A percentile compares a stretch with the other conserved stretches of the same genome.
Evolutionary conservation across 1,284 basidiomycete species (phyloP).

Genomic region (Ceratobasidium theobromae): DNA sequence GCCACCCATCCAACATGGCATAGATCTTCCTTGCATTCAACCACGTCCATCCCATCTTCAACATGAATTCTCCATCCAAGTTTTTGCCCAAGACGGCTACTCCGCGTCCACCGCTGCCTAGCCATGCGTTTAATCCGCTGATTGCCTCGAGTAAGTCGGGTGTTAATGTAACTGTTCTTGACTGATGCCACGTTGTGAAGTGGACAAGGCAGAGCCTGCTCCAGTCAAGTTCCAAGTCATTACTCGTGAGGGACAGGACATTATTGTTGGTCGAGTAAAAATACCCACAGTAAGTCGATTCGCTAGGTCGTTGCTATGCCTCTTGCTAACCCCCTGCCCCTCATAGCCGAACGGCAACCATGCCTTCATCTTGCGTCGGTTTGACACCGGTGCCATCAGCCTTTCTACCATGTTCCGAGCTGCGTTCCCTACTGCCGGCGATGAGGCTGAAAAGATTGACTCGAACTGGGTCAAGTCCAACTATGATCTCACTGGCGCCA

Average conservation of each 20-base stretch:
- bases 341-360: constrained; percentile 63
- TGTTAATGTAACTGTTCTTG: neutral
- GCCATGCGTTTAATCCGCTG: constrained; percentile 28
- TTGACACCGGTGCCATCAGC: constrained; percentile 93
- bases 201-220: constrained; percentile 17
- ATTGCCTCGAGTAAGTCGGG: constrained; percentile 30
- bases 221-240: constrained; percentile 83
- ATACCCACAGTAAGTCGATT: constrained; percentile 73
- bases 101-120: constrained; percentile 34
- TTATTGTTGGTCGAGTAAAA: constrained; percentile 90
- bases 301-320: constrained; percentile 3
- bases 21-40: constrained; percentile 20
- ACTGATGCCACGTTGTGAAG: constrained; percentile 27
- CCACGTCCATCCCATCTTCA: constrained; percentile 13
- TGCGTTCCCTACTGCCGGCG: constrained; percentile 84
- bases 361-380: constrained; percentile 93
- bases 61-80: constrained; percentile 24
- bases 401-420: constrained; percentile 98
- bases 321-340: constrained; percentile 11
- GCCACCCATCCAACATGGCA: neutral
- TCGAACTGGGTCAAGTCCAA: constrained; percentile 81
- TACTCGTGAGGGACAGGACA: constrained; percentile 77
- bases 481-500: constrained; percentile 79
- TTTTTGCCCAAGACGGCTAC: constrained; percentile 8
- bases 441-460: constrained; percentile 80